These are phyloP conservation scores for Saccharomyces pastorianus DNA, from an alignment of 1,139 yeast species.

Conservation along the genomic window DNA sequence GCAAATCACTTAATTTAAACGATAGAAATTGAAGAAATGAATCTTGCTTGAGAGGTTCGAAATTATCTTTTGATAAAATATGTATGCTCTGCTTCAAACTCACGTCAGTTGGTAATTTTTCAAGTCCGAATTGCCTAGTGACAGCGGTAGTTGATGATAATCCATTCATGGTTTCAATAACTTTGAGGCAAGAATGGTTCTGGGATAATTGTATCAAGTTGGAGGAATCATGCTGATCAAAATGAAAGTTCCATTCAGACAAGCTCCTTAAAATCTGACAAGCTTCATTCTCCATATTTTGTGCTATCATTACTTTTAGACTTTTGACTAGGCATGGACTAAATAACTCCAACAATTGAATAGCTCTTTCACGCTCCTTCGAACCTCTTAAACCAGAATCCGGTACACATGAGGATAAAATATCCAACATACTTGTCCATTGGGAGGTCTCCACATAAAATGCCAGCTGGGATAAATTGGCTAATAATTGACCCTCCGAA, in stretches of 20 bases:
- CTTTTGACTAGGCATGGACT: constrained; percentile 10
- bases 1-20: neutral
- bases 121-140: neutral
- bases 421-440: neutral
- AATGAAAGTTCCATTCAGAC: constrained; percentile 7
- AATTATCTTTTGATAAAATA: neutral
- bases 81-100: neutral
- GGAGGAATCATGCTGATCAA: constrained; percentile 11
- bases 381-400: neutral
- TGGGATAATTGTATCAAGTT: constrained; percentile 11
- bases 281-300: constrained; percentile 11
- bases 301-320: constrained; percentile 6
- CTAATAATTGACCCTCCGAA: neutral
- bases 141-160: neutral
- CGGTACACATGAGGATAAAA: neutral
- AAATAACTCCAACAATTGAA: constrained; percentile 7
- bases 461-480: neutral
- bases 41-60: neutral
- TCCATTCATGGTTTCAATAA: constrained; percentile 5
- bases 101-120: constrained; percentile 3
- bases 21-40: neutral
- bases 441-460: neutral
- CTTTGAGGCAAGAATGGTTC: constrained; percentile 10
- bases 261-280: constrained; percentile 6
- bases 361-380: neutral